phyloP scores from a whole-genome alignment of 768 basidiomycete species.

The Leccinum disarticulatum region DNA sequence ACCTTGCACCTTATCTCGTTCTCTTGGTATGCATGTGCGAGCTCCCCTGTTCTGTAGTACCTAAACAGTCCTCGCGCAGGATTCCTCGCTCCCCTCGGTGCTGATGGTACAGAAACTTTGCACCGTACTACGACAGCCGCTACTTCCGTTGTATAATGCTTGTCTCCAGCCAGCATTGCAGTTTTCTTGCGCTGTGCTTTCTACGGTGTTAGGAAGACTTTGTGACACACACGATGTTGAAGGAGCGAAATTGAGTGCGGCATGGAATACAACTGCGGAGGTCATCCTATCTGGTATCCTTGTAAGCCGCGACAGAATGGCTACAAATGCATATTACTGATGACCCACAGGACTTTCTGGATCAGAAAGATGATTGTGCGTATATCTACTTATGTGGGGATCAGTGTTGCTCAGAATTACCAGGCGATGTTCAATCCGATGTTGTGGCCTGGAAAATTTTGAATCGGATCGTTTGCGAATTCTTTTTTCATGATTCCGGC shows the following conservation, averaged over 20 bases:
- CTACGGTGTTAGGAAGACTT: conserved; percentile 40
- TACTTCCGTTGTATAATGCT: conserved; percentile 45
- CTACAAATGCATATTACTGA: conserved; percentile 14
- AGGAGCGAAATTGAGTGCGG: conserved; percentile 21
- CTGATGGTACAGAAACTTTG: conserved; percentile 39
- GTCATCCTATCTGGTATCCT: conserved; percentile 54
- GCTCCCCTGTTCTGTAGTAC: background rate
- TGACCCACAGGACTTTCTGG: conserved; percentile 23
- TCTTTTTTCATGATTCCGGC: conserved; percentile 34
- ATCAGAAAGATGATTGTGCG: conserved; percentile 23
- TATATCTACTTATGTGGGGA: background rate
- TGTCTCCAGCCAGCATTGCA: conserved; percentile 41
- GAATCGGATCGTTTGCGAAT: conserved; percentile 36
- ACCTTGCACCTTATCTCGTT: conserved; percentile 42
- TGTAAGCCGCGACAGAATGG: conserved; percentile 30
- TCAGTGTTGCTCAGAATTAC: background rate
- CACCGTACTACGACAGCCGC: conserved; percentile 40
- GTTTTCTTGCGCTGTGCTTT: conserved; percentile 42
- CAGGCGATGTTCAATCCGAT: conserved; percentile 23
- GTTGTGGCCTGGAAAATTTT: conserved; percentile 27
- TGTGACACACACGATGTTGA: conserved; percentile 22
- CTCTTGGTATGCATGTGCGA: conserved; percentile 41
- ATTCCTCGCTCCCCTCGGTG: conserved; percentile 38
- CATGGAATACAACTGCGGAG: conserved; percentile 48
- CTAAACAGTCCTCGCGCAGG: conserved; percentile 30